A percentile compares a stretch with the other conserved stretches of the same genome.
These are phyloP conservation scores for Lachnellula suecica DNA, from an alignment of 2,329 filamentous ascomycete species.

Conservation along the genomic window DNA sequence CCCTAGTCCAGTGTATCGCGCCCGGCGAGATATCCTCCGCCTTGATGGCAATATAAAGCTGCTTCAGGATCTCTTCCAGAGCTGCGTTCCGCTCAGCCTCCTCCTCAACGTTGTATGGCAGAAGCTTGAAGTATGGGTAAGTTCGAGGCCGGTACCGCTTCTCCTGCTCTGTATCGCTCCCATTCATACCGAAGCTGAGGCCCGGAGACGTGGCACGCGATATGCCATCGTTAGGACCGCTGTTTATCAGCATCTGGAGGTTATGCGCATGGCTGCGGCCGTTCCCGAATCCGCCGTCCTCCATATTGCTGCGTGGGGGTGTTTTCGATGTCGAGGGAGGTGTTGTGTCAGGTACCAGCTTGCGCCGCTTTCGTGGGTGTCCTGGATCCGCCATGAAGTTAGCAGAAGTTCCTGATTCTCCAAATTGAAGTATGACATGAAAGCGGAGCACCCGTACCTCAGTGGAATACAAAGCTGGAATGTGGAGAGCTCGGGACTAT, in stretches of 20 bases:
- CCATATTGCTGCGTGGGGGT: constrained; percentile 23
- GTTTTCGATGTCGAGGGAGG: constrained; percentile 2
- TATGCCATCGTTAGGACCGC: constrained; percentile 58
- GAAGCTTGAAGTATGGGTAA: constrained; percentile 86
- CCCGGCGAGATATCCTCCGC: constrained; percentile 93
- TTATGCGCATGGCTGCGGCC: constrained; percentile 29
- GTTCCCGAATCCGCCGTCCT: constrained; percentile 27
- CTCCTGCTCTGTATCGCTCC: constrained; percentile 51
- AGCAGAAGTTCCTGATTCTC: constrained; percentile 7
- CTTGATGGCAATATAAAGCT: constrained; percentile 88
- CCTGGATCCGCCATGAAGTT: constrained; percentile 11
- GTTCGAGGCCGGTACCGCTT: constrained; percentile 79
- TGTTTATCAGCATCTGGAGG: constrained; percentile 26
- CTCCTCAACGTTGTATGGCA: constrained; percentile 87
- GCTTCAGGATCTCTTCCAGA: constrained; percentile 83
- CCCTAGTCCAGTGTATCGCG: constrained; percentile 93
- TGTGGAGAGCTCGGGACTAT: constrained; percentile 10
- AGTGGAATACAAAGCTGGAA: constrained; percentile 10
- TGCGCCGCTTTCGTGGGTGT: constrained; percentile 12
- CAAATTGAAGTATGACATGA: constrained; percentile 6
- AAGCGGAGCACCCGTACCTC: constrained; percentile 9
- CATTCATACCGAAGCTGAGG: constrained; percentile 49
- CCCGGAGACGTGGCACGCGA: constrained; percentile 87
- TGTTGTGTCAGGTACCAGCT: constrained; percentile 8
- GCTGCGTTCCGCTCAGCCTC: constrained; percentile 75